Evolutionary conservation across 768 basidiomycete genomes (phyloP), one percentile per base, ranked within the genome.

Genomic region (Russula earlei): DNA sequence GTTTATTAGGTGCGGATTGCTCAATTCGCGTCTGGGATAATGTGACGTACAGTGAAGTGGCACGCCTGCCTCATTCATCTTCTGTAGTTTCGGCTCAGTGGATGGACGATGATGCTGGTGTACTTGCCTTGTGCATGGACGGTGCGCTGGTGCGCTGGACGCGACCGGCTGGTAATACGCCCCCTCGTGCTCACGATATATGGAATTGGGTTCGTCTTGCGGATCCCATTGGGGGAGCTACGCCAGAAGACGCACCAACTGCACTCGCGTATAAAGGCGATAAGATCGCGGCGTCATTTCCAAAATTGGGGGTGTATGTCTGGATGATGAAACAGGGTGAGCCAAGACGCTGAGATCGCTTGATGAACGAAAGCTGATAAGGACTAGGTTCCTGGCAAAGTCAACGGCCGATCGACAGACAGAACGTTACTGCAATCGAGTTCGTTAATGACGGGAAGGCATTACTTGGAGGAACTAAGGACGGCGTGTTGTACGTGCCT

Each of bases 111-210:
- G 62, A 61, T 29, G 55, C 52, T 7, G 59, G 55, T 10, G 49
- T 62, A 10, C 52, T 62, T 36, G 51, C 52, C n/a, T 33, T 62
- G 34, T 74, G 73, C 29, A 78, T 82, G 55, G 65, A 71, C 55
- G 83, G 79, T 2, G 72, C 85, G 19, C 66, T 86, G 19, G 72
- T 77, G n/a, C 69, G 85, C 50, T 85, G 83, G 83, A 79, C 75
- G 12, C 72, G 74, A 43, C 74, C 69, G 60, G 82, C 82, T 62
- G 67, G 79, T 69, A 36, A 20, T 42, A 52, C 42, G 7, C 53
- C 36, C n/a, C 58, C 49, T 29, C 48, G 48, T 54, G 29, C 41
- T 25, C 49, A 61, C 20, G 59, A 61, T 19, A 33, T 55, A n/a
- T 62, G 62, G 62, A 43, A 58, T 11, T 51, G 62, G 55, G 27